Evolutionary conservation across 768 basidiomycete species (phyloP), one percentile per base, ranked within the genome.

Genomic region (Agaricus sinodeliciosus): DNA sequence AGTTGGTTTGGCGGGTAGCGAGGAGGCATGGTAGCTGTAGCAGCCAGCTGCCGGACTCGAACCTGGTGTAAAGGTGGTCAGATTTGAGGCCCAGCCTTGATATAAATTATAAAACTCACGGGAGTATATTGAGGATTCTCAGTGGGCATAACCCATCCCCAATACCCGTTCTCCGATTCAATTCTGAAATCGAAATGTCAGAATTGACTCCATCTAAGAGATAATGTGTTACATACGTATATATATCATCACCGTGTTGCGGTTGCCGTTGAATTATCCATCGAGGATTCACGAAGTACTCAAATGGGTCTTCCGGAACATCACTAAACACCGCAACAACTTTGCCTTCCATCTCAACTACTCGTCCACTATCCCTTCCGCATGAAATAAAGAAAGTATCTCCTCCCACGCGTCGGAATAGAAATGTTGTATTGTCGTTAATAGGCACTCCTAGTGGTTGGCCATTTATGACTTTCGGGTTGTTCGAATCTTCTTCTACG

Each of bases 131-230:
- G 46, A 11, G 52, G 52, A 5, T 34, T 15, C n/a, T 47, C 46
- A n/a, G 52, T 41, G 1, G 52, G 52, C 52, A 54, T 48, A 7
- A 35, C 45, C 52, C 52, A 54, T 0, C 52, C 52, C 52, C 52
- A 54, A 42, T 54, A 54, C 19, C 52, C 52, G 27, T 48, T 41
- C 46, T 41, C 45, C 28, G 52, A 47, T 19, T 48, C 52, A 34
- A 54, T 54, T 9, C 52, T 54, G 15, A 11, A 16, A 19, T n/a
- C 2, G 3, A 15, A 22, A 22, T 22, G 22, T 22, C 3, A 36
- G n/a, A 22, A 25, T 19, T 34, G 8, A 11, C 6, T 26, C 12
- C 18, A 1, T 26, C 34, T 16, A 34, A 1, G 4, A 4, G 4
- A 16, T 8, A 25, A 1, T n/a, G 12, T 5, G 3, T 31, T 31